Percentiles rank a stretch among this genome's conserved stretches.
Conservation (phyloP, 2,329 filamentous ascomycete genomes). For the Ascosphaera apis region DNA sequence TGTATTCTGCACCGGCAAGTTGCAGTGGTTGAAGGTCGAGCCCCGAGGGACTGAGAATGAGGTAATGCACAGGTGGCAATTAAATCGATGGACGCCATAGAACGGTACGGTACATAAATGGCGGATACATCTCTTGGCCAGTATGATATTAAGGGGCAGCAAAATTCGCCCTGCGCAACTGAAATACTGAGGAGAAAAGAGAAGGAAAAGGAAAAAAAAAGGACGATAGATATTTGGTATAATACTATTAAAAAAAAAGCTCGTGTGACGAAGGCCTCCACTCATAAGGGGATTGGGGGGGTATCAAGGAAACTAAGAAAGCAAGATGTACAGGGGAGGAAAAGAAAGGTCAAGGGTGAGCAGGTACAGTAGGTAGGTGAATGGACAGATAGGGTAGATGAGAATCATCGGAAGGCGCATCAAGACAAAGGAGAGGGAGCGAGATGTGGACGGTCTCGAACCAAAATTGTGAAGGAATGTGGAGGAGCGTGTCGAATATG, state of each 20-base stretch:
- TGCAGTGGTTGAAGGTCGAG: too few species aligned
- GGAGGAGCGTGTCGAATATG: too few species aligned
- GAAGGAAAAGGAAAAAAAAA: neutral
- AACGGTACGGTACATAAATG: too few species aligned
- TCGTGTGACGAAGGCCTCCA: neutral
- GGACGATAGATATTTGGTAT: neutral
- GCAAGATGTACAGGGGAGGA: neutral
- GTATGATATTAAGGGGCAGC: too few species aligned
- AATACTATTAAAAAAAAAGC: neutral
- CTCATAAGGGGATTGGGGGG: neutral
- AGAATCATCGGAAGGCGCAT: neutral
- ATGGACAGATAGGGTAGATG: neutral
- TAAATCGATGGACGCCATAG: too few species aligned
- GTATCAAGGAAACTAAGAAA: neutral
- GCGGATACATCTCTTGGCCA: too few species aligned
- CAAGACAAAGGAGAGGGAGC: too few species aligned
- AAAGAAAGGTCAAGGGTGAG: neutral
- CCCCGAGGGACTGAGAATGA: too few species aligned
- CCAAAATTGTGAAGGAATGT: too few species aligned
- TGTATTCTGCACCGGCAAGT: too few species aligned
- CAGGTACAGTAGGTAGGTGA: neutral
- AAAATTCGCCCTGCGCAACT: neutral
- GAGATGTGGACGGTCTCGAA: too few species aligned
- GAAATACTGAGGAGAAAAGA: neutral
- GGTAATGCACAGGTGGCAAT: too few species aligned